Conservation (phyloP, 306 rosid genomes). For the Castanea mollissima region DNA sequence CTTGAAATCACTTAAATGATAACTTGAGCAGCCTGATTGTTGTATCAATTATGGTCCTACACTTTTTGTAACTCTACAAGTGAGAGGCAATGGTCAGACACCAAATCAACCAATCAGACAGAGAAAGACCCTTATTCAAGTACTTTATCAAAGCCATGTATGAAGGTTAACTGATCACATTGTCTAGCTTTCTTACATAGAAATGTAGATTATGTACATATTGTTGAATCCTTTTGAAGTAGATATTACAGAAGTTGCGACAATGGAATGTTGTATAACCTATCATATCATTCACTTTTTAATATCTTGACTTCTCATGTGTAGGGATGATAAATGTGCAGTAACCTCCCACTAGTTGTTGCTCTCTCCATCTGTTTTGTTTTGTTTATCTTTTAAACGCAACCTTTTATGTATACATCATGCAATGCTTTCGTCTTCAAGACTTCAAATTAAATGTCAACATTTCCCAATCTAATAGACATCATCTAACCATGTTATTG, state of each 20-base stretch:
- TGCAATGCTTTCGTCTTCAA: neutral
- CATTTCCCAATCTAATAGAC: neutral
- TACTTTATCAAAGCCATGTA: neutral
- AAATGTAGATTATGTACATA: neutral
- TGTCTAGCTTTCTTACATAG: neutral
- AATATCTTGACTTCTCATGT: neutral
- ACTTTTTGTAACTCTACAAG: neutral
- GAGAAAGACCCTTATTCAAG: neutral
- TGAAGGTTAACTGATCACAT: neutral
- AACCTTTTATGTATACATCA: neutral
- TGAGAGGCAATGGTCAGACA: neutral
- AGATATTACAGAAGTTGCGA: neutral
- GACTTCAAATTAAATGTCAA: neutral
- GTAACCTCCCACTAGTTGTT: neutral
- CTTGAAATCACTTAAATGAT: no score
- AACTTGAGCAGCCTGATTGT: no score
- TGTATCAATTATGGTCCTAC: neutral
- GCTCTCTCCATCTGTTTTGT: neutral
- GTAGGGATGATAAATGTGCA: neutral
- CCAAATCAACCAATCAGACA: neutral
- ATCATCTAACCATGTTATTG: neutral
- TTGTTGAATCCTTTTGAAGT: neutral
- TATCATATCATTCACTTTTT: neutral
- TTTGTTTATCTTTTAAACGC: neutral
- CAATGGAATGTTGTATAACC: neutral